Evolutionary conservation across 257 asterid genomes (phyloP).

Genomic region (Forsythia suspensa): DNA sequence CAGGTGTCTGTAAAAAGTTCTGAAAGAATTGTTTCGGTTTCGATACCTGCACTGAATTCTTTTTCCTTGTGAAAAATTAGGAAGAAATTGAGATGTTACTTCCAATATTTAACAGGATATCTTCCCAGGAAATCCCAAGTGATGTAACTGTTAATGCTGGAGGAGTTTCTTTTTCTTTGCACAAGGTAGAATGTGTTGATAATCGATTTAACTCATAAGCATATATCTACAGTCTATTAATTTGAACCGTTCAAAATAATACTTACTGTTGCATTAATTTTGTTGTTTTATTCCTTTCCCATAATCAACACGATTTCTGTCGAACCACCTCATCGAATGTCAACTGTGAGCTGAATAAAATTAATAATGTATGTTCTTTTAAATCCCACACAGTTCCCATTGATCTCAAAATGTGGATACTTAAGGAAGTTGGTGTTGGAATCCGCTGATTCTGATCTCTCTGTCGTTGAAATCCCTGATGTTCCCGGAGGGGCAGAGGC

Average conservation of each 20-base stretch:
- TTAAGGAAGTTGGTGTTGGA: constrained; percentile 58
- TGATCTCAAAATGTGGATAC: constrained; percentile 80
- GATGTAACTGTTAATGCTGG: constrained; percentile 69
- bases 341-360: neutral
- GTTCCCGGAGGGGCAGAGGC: constrained; percentile 86
- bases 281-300: neutral
- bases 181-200: constrained; percentile 53
- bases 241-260: neutral
- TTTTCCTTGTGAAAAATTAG: neutral
- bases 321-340: neutral
- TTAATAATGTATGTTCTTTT: neutral
- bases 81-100: constrained; percentile 1
- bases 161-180: constrained; percentile 69
- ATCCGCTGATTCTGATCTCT: constrained; percentile 41
- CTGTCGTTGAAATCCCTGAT: constrained; percentile 56
- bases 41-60: neutral
- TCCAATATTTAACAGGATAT: constrained; percentile 52
- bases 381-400: constrained; percentile 61
- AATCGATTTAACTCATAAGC: too few relatives aligned
- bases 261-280: neutral
- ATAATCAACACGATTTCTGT: neutral
- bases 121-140: constrained; percentile 81
- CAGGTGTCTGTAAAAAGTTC: neutral
- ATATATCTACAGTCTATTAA: neutral
- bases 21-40: neutral